Conservation (phyloP, 129 eudicot species). For the Chrysanthemum lavandulifolium region DNA sequence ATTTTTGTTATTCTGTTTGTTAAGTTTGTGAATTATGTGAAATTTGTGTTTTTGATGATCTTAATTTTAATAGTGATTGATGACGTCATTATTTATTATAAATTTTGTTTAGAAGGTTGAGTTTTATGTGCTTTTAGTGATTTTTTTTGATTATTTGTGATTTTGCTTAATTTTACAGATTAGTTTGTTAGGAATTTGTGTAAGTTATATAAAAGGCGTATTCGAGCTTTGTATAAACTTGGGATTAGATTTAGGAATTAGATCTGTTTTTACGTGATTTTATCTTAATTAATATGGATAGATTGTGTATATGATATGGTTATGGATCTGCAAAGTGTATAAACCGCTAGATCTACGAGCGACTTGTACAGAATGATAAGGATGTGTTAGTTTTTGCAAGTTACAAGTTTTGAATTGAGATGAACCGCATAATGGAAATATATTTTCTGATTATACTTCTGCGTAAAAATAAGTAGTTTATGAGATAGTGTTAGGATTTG, state of each 20-base stretch:
- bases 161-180: neutral
- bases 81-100: neutral
- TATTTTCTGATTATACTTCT: no score
- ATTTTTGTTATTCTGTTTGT: neutral
- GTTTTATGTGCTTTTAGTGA: neutral
- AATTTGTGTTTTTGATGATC: neutral
- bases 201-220: neutral
- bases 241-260: neutral
- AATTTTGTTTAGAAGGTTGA: neutral
- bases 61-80: neutral
- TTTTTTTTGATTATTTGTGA: neutral
- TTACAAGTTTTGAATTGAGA: neutral
- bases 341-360: neutral
- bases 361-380: neutral
- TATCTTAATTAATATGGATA: neutral
- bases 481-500: no score
- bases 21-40: slow-evolving; percentile 3
- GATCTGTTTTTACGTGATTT: neutral
- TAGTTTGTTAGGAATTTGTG: slow-evolving; percentile 1
- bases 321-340: slow-evolving; percentile 7
- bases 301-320: neutral
- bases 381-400: no score
- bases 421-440: neutral
- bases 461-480: no score
- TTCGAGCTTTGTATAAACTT: neutral